These are phyloP conservation scores for Sordaria brevicollis DNA, from an alignment of 495 filamentous ascomycete genomes.

Conservation along the genomic window DNA sequence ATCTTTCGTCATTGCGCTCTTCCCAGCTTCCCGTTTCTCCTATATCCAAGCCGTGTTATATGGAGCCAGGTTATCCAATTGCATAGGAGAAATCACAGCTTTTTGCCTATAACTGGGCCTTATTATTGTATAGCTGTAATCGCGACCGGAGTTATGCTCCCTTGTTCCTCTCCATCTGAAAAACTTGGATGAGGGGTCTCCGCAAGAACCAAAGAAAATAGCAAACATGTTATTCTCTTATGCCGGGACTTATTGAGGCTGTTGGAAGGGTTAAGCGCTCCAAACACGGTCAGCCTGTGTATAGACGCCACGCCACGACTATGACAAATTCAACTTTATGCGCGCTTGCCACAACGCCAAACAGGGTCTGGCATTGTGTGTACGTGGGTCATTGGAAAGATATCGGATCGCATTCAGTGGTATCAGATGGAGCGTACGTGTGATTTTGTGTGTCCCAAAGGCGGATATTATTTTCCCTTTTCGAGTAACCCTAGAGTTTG, in stretches of 20 bases:
- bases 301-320: neutral
- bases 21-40: neutral
- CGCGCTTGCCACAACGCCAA: neutral
- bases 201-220: neutral
- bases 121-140: neutral
- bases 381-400: neutral
- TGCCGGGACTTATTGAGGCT: neutral
- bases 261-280: neutral
- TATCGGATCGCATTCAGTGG: neutral
- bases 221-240: neutral
- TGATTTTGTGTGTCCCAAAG: neutral
- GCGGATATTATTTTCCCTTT: neutral
- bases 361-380: neutral
- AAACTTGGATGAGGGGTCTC: neutral
- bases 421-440: neutral
- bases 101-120: neutral
- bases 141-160: neutral
- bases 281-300: neutral
- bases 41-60: neutral
- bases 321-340: neutral
- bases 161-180: neutral
- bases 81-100: neutral
- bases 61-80: neutral
- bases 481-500: neutral
- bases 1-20: neutral